Percentiles rank a stretch among this genome's conserved stretches.
Conservation (phyloP, 1,139 yeast genomes). For the Fermentozyma sake region DNA sequence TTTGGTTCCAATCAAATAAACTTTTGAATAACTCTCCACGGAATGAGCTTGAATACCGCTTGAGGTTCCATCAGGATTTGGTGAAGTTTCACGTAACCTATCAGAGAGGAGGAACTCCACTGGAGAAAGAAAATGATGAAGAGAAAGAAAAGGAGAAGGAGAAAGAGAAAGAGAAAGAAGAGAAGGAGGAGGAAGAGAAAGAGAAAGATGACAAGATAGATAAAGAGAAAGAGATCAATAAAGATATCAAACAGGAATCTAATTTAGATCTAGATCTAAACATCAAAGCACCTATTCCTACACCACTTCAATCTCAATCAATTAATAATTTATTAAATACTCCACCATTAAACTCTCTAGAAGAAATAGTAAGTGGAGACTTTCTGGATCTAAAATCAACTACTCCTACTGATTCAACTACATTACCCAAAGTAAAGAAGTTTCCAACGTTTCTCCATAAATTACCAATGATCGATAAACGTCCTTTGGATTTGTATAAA, state of each 20-base stretch:
- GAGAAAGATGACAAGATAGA: too few species aligned
- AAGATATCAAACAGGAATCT: too few species aligned
- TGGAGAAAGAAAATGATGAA: too few species aligned
- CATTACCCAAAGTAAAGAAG: slow-evolving; percentile 7
- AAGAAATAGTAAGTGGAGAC: slow-evolving; percentile 1
- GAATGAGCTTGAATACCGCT: slow-evolving; percentile 27
- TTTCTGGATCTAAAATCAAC: slow-evolving; percentile 1
- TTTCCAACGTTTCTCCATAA: slow-evolving; percentile 12
- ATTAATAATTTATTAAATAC: slow-evolving; percentile 8
- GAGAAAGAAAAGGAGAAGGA: too few species aligned
- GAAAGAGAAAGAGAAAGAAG: too few species aligned
- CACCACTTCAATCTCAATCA: too few species aligned
- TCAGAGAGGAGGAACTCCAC: slow-evolving; percentile 5
- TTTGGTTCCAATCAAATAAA: slow-evolving; percentile 51
- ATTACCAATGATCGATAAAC: slow-evolving; percentile 54
- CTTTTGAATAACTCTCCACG: slow-evolving; percentile 23
- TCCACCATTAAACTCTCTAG: slow-evolving; percentile 2
- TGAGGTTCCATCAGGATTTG: slow-evolving; percentile 28
- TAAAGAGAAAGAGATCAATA: too few species aligned
- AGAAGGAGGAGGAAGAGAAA: too few species aligned
- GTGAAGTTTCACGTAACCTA: slow-evolving; percentile 23
- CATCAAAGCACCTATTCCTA: too few species aligned
- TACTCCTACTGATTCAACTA: slow-evolving; percentile 6
- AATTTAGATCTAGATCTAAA: too few species aligned
- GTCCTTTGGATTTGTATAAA: slow-evolving; percentile 52